Conservation (phyloP, 2,329 filamentous ascomycete species). For the Aspergillus viridinutans region DNA sequence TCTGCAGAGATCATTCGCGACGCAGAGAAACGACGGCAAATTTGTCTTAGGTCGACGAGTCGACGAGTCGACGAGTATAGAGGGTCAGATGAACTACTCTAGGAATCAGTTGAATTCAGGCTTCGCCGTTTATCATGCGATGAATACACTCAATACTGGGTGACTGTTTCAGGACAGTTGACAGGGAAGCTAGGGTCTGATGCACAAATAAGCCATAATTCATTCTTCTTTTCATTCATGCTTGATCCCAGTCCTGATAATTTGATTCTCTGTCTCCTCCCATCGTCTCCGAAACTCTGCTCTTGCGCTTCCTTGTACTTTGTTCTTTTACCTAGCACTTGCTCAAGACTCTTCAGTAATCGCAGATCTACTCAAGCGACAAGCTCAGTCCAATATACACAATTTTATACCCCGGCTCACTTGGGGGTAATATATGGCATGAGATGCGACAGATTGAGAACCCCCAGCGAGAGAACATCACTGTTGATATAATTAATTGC, state of each 20-base stretch:
- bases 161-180: neutral
- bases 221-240: neutral
- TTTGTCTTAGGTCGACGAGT: slow-evolving; percentile 22
- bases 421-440: neutral
- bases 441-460: neutral
- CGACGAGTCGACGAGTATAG: slow-evolving; percentile 13
- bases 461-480: neutral
- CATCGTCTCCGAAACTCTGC: neutral
- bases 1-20: slow-evolving; percentile 78
- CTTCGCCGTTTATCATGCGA: neutral
- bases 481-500: neutral
- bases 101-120: neutral
- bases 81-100: neutral
- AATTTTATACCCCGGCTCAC: neutral
- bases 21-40: slow-evolving; percentile 67
- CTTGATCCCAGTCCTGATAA: neutral
- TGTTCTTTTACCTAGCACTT: neutral
- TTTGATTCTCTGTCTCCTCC: neutral
- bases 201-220: neutral
- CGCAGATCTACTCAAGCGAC: neutral
- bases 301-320: neutral
- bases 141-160: neutral
- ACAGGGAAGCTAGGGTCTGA: neutral
- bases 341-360: neutral
- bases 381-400: neutral